phyloP scores from a whole-genome alignment of 176 grass and related monocot genomes.

The Otatea glauca region DNA sequence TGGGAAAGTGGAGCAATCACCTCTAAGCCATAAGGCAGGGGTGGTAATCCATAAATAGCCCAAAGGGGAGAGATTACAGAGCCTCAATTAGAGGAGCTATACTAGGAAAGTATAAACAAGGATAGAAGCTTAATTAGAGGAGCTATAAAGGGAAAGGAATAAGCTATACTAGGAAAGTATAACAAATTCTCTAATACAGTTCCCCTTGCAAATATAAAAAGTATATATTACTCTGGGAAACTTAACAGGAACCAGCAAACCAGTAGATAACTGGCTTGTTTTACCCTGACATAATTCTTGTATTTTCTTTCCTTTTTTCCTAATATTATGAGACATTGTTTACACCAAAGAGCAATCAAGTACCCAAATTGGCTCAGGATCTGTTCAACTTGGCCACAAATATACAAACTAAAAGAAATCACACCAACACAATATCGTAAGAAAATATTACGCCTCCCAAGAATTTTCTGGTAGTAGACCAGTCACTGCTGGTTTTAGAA shows the following conservation, averaged over 20 bases:
- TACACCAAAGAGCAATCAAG: too few relatives aligned
- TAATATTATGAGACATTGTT: not conserved
- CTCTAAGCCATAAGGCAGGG: too few relatives aligned
- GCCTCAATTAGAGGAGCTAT: too few relatives aligned
- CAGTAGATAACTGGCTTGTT: not conserved
- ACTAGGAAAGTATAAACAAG: too few relatives aligned
- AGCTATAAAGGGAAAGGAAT: too few relatives aligned
- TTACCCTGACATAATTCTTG: not conserved
- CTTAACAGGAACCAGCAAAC: too few relatives aligned
- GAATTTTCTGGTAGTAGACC: not conserved
- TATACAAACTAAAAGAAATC: not conserved
- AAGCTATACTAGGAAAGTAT: too few relatives aligned
- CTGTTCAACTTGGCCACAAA: not conserved
- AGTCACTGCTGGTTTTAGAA: not conserved
- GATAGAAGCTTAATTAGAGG: too few relatives aligned
- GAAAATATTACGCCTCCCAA: not conserved
- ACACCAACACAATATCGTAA: not conserved
- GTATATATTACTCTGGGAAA: not conserved
- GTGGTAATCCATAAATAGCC: too few relatives aligned
- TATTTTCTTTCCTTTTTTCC: not conserved
- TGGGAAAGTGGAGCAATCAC: too few relatives aligned
- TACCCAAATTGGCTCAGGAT: not conserved
- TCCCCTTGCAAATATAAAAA: not conserved
- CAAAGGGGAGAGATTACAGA: too few relatives aligned
- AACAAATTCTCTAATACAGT: too few relatives aligned